Evolutionary conservation across 192 early-diverging fungal genomes (phyloP), one percentile per base, ranked within the genome.

Genomic region (Polychytrium aggregatum): DNA sequence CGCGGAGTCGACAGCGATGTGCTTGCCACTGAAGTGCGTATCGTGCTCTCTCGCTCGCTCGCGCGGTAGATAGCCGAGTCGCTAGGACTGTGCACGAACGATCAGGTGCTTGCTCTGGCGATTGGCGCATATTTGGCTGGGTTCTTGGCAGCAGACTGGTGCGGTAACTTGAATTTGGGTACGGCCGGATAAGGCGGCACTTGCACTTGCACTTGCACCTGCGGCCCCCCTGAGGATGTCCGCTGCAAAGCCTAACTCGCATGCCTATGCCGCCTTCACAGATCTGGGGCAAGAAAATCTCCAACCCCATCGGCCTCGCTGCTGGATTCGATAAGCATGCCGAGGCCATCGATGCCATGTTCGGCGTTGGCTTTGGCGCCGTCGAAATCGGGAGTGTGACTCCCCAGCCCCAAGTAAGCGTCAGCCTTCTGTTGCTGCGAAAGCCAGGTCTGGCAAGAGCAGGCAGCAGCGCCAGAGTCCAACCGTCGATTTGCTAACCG

Each of bases 281-380:
- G 71, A 54, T 90, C 35, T 92, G 76, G 72, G 81, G 81, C 35
- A 82, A 83, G 58, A 72, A 43, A 3, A 27, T 91, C 44, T 50
- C 65, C 2, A 92, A 90, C 69, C 90, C 90, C 2, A 53, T 94
- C 4, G 85, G 87, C 1, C 58, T 94, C 46, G 90, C 90, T 8
- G 90, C 90, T 20, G 90, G 90, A 20, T 94, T 79, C 44, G 90
- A 94, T 61, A 94, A 94, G 68, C 79, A 94, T 62, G 88, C 71
- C 9, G 86, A 90, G 63, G 89, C 84, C 0, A 72, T 92, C 16
- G 91, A 92, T 57, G 65, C 76, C 34, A 57, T 94, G 46, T 81
- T 90, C 50, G 81, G 67, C 31, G 67, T 90, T 50, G 91, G 91
- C 20, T 94, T 92, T 60, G 89, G 88, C 14, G 55, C 74, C 24